phyloP scores from a whole-genome alignment of 805 yeast species.

The Starmerella ratchasimensis region DNA sequence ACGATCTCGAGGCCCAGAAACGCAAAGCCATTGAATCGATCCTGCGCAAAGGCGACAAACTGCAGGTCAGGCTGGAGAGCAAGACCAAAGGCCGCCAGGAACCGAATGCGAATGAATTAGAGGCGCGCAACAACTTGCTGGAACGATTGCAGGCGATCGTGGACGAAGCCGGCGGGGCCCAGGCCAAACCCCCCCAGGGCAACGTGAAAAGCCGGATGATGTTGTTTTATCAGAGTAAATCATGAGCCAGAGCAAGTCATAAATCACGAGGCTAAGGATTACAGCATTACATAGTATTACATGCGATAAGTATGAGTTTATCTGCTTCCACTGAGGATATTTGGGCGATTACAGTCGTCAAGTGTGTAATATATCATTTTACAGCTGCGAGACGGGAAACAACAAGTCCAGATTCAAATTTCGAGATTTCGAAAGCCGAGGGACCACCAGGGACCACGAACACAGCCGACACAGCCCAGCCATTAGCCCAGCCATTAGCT shows the following conservation, averaged over 20 bases:
- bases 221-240: conserved; percentile 14
- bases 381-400: too few relatives aligned
- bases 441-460: too few relatives aligned
- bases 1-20: conserved; percentile 25
- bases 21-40: conserved; percentile 24
- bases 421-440: too few relatives aligned
- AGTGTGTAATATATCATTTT: too few relatives aligned
- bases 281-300: background rate
- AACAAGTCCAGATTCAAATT: too few relatives aligned
- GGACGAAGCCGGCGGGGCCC: conserved; percentile 19
- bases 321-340: too few relatives aligned
- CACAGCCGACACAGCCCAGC: too few relatives aligned
- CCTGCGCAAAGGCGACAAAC: conserved; percentile 22
- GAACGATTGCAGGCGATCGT: conserved; percentile 18
- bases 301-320: too few relatives aligned
- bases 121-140: conserved; percentile 22
- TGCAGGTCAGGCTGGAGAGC: conserved; percentile 20
- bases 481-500: too few relatives aligned
- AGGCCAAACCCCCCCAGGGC: conserved; percentile 20
- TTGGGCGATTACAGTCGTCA: too few relatives aligned
- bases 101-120: conserved; percentile 21
- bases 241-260: background rate
- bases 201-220: conserved; percentile 16
- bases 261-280: background rate
- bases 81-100: conserved; percentile 10